Percentiles rank a stretch among this genome's conserved stretches.
Evolutionary conservation across 2,329 filamentous ascomycete genomes (phyloP).

Genomic region (Aphanocladium album): DNA sequence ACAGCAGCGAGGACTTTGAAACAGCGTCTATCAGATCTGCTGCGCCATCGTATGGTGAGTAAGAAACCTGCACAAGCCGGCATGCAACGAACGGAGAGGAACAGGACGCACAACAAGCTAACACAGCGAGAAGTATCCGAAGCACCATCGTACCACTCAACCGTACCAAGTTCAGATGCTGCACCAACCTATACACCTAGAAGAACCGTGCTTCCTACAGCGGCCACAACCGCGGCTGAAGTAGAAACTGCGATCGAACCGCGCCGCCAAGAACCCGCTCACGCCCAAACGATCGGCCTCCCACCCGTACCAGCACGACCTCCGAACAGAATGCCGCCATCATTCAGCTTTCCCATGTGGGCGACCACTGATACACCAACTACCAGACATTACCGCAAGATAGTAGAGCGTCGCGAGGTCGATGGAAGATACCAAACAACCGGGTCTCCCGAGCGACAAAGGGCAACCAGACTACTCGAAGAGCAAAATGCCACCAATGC

Average conservation of each 20-base stretch:
- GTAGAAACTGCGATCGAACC: constrained; percentile 14
- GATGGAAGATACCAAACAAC: constrained; percentile 33
- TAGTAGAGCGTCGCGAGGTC: constrained; percentile 57
- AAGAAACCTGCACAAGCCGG: constrained; percentile 7
- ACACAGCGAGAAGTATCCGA: constrained; percentile 48
- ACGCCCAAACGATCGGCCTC: constrained; percentile 33
- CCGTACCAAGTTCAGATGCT: constrained; percentile 40
- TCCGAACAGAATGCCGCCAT: constrained; percentile 45
- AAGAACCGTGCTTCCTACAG: constrained; percentile 6
- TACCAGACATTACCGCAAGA: constrained; percentile 56
- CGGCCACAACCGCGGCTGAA: constrained; percentile 14
- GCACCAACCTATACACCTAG: constrained; percentile 49
- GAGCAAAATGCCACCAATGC: constrained; percentile 8
- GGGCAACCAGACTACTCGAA: not conserved
- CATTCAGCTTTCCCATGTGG: constrained; percentile 57
- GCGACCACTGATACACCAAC: constrained; percentile 50
- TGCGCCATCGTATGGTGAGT: constrained; percentile 63
- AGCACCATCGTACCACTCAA: constrained; percentile 59
- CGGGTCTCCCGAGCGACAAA: constrained; percentile 15
- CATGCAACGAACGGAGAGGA: not conserved
- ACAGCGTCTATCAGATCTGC: constrained; percentile 62
- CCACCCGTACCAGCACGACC: constrained; percentile 44
- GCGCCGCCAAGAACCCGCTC: constrained; percentile 16
- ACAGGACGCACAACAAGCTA: not conserved
- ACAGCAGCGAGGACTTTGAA: constrained; percentile 54